Evolutionary conservation across 2,329 filamentous ascomycete genomes (phyloP).

Genomic region (Diaporthe amygdali): DNA sequence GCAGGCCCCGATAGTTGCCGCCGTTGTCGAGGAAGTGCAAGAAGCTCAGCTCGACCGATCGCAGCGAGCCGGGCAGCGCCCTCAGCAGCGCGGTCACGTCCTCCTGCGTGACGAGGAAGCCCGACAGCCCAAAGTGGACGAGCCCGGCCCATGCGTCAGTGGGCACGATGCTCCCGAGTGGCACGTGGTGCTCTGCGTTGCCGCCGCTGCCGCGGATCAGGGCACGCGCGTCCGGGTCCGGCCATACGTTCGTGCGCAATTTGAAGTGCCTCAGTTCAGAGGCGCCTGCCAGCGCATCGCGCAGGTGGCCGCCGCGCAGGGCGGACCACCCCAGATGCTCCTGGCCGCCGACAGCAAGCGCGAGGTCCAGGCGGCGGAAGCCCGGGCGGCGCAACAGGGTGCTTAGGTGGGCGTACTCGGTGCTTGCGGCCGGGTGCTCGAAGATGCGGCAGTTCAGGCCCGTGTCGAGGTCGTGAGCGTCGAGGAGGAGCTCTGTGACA

Average conservation of each 20-base stretch:
- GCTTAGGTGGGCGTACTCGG: conserved; percentile 33
- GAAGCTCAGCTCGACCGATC: conserved; percentile 35
- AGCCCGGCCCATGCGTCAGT: conserved; percentile 30
- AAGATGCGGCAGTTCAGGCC: conserved; percentile 40
- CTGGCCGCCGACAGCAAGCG: conserved; percentile 26
- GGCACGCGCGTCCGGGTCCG: neutral
- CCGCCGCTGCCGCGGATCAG: neutral
- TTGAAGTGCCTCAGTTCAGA: conserved; percentile 31
- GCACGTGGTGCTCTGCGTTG: conserved; percentile 19
- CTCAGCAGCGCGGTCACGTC: conserved; percentile 33
- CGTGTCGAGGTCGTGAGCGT: conserved; percentile 34
- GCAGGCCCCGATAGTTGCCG: neutral
- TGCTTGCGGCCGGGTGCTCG: conserved; percentile 24
- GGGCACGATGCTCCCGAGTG: conserved; percentile 33
- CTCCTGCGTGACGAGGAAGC: conserved; percentile 30
- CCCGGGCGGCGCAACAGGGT: conserved; percentile 31
- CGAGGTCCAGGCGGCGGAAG: conserved; percentile 35
- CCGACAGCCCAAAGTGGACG: conserved; percentile 33
- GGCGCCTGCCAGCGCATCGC: conserved; percentile 25
- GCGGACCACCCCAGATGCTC: conserved; percentile 18
- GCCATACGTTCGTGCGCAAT: conserved; percentile 28
- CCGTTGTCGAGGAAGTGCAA: conserved; percentile 24
- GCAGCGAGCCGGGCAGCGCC: conserved; percentile 30
- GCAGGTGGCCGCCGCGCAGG: conserved; percentile 27
- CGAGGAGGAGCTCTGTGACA: conserved; percentile 41